These are phyloP conservation scores for Thielaviopsis ethacetica DNA, from an alignment of 2,329 filamentous ascomycete species.

Conservation along the genomic window DNA sequence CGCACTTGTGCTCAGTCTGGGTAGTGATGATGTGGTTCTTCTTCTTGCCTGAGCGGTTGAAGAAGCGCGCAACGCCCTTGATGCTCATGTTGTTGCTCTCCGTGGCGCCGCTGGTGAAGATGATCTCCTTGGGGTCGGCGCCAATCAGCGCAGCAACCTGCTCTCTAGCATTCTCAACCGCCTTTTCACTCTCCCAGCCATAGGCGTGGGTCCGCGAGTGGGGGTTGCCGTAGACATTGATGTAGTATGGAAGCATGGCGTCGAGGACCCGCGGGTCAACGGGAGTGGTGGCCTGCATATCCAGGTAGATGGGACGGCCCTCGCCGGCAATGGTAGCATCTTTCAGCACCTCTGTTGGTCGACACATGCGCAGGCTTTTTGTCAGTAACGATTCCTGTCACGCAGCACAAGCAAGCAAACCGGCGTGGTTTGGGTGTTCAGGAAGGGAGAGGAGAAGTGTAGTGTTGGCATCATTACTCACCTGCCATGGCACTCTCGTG, in stretches of 20 bases:
- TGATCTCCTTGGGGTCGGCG: constrained; percentile 92
- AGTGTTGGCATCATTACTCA: constrained; percentile 7
- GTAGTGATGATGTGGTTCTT: constrained; percentile 96
- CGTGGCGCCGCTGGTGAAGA: constrained; percentile 94
- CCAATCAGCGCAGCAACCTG: constrained; percentile 79
- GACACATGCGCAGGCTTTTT: neutral
- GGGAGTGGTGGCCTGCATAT: constrained; percentile 95
- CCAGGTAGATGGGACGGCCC: constrained; percentile 89
- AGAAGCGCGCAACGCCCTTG: constrained; percentile 94
- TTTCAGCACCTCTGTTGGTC: constrained; percentile 56
- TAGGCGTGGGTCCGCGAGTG: constrained; percentile 96
- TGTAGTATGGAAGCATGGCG: constrained; percentile 89
- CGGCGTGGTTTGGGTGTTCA: constrained; percentile 9
- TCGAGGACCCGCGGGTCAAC: constrained; percentile 89
- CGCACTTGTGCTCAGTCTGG: constrained; percentile 98
- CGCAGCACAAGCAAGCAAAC: no score
- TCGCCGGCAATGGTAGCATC: constrained; percentile 87
- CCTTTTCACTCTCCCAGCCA: constrained; percentile 95
- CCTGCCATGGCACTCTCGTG: constrained; percentile 11
- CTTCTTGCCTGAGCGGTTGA: constrained; percentile 86
- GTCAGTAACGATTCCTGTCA: neutral
- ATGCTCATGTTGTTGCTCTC: constrained; percentile 99
- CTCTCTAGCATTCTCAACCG: constrained; percentile 69
- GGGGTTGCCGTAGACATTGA: constrained; percentile 88
- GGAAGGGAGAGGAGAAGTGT: constrained; percentile 15